Base-by-base conservation (phyloP, 2,329 filamentous ascomycete species). In the Calonectria hongkongensis region DNA sequence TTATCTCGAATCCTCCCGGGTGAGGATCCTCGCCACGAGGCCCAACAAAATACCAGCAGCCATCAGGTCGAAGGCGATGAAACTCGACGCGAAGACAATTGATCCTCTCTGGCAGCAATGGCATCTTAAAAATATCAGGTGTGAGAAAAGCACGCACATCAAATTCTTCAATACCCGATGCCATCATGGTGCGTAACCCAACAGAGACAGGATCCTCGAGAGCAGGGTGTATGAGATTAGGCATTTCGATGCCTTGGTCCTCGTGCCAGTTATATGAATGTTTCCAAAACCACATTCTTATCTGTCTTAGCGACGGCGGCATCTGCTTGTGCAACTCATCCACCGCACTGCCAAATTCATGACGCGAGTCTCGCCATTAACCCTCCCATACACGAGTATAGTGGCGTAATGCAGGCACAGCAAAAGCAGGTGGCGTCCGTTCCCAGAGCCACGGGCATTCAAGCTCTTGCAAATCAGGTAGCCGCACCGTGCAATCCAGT, bases 291-390 rank as follows among this genome's bases (percentile, higher is more conserved):
- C 21, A 25, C 4, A 70, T 12, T 18, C 3, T 58, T 0, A 15
- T 60, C 16, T 60, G 66, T 66, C 50, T 41, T 13, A 60, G 21
- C 8, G 68, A 66, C 3, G 21, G 5, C 15, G 60, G 68, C 16
- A 70, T 48, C 50, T 66, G 48, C 30, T 60, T 33, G 16, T n/a
- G 41, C 3, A 70, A 12, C 39, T 70, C 50, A 33, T 66, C 62
- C 30, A 70, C 48, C 28, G 60, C 60, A 30, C 30, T 25, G 8
- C 68, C 50, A 33, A 66, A 70, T 9, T 28, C 68, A 39, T 70
- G 68, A 10, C 68, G 60, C 48, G 68, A 70, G 58, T 65, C 67
- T 47, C 58, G 67, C 67, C 58, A 70, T n/a, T 21, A 58, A 21
- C 67, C 67, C 50, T 70, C 60, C 68, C 68, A 70, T 9, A 56